Conservation (phyloP, 2,329 filamentous ascomycete species). For the Ustulina deusta region DNA sequence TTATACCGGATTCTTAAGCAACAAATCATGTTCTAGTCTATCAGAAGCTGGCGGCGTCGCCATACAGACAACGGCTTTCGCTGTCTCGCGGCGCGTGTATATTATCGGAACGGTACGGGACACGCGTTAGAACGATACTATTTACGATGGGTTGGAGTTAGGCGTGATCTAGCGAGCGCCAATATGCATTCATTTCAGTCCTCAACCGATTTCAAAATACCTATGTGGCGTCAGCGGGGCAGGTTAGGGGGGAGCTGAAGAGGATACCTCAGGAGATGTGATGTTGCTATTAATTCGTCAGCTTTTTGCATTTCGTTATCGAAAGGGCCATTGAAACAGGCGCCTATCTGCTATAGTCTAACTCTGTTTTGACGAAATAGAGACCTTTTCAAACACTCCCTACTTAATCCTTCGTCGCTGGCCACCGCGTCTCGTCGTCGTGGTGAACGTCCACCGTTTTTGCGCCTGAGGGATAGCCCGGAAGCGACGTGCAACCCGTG, state of each 20-base stretch:
- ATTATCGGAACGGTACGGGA: neutral
- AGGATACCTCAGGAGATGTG: neutral
- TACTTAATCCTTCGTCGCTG: neutral
- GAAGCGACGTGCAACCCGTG: slow-evolving; percentile 9
- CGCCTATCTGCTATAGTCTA: neutral
- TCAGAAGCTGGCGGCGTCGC: neutral
- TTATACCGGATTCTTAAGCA: slow-evolving; percentile 17
- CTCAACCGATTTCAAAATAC: neutral
- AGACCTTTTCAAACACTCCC: neutral
- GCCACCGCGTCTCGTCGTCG: neutral
- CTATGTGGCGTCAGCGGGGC: neutral
- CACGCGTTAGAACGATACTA: neutral
- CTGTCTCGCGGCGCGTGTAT: neutral
- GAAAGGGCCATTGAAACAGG: neutral
- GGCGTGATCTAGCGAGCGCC: slow-evolving; percentile 6
- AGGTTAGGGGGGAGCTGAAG: neutral
- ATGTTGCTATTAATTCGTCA: slow-evolving; percentile 16
- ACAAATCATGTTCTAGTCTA: neutral
- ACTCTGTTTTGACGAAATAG: neutral
- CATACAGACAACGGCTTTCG: neutral
- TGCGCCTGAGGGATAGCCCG: neutral
- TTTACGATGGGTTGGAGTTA: slow-evolving; percentile 25
- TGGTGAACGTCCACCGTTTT: neutral
- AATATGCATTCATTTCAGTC: neutral
- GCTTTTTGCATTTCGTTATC: neutral